Conservation (phyloP, 495 filamentous ascomycete species). For the Neurospora hispaniola region DNA sequence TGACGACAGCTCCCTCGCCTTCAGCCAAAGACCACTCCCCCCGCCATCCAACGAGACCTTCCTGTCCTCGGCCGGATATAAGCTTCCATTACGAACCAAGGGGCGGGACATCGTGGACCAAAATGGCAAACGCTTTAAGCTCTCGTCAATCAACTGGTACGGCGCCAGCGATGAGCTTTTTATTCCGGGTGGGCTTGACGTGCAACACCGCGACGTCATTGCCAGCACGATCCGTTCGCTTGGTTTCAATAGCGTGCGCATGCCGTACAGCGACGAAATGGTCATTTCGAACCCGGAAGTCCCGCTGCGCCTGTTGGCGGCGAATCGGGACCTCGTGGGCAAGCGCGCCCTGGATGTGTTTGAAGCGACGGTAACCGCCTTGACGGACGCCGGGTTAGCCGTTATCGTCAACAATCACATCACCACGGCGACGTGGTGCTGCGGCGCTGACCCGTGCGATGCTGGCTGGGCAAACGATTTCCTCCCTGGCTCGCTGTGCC, state of each 20-base stretch:
- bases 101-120: conserved; percentile 48
- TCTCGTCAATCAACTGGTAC: conserved; percentile 54
- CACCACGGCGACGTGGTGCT: conserved; percentile 51
- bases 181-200: conserved; percentile 48
- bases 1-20: conserved; percentile 26
- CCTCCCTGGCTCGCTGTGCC: conserved; percentile 38
- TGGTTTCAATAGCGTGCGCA: conserved; percentile 53
- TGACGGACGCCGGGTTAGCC: conserved; percentile 46
- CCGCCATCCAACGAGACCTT: conserved; percentile 28
- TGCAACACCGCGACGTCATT: conserved; percentile 45
- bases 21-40: conserved; percentile 31
- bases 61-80: conserved; percentile 25
- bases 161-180: conserved; percentile 49
- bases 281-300: conserved; percentile 43
- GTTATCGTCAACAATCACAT: conserved; percentile 55
- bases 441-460: conserved; percentile 49
- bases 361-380: conserved; percentile 38
- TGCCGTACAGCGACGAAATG: conserved; percentile 54
- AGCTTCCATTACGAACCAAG: conserved; percentile 39
- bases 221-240: conserved; percentile 39
- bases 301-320: conserved; percentile 32
- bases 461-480: conserved; percentile 47
- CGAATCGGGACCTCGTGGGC: conserved; percentile 44
- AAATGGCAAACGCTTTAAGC: conserved; percentile 38
- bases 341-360: conserved; percentile 44